Evolutionary conservation across 768 basidiomycete species (phyloP).

Genomic region (Chalciporus pseudorubinellus): DNA sequence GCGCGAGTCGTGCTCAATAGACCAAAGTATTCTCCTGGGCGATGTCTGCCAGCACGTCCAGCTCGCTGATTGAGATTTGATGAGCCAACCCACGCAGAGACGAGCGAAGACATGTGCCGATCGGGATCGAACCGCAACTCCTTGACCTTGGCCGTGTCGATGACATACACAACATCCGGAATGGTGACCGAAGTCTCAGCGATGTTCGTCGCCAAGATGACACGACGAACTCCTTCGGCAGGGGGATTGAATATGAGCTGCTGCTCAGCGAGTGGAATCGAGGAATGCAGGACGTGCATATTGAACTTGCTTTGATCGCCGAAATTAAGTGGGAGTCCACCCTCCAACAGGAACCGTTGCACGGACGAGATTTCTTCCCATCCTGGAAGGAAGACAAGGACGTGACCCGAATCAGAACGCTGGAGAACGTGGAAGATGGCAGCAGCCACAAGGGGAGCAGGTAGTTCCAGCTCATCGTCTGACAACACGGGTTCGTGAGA

Average conservation of each 20-base stretch:
- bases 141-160: constrained; percentile 87
- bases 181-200: constrained; percentile 96
- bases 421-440: constrained; percentile 76
- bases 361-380: constrained; percentile 86
- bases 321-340: constrained; percentile 58
- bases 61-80: constrained; percentile 91
- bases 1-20: constrained; percentile 67
- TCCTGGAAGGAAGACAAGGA: constrained; percentile 89
- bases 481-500: constrained; percentile 10
- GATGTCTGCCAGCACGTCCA: constrained; percentile 89
- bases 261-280: constrained; percentile 85
- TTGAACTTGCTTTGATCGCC: constrained; percentile 53
- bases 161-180: constrained; percentile 91
- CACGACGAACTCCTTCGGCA: constrained; percentile 68
- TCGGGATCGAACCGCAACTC: constrained; percentile 88
- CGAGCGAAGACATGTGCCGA: constrained; percentile 82
- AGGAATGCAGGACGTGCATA: constrained; percentile 85
- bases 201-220: constrained; percentile 93
- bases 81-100: constrained; percentile 87
- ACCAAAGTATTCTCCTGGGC: constrained; percentile 89
- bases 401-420: constrained; percentile 76
- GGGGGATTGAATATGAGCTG: constrained; percentile 88
- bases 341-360: constrained; percentile 57
- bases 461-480: constrained; percentile 69
- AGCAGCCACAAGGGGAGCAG: constrained; percentile 76